These are phyloP conservation scores for Flaveria floridana DNA, from an alignment of 140 eudicot genomes.

Conservation along the genomic window DNA sequence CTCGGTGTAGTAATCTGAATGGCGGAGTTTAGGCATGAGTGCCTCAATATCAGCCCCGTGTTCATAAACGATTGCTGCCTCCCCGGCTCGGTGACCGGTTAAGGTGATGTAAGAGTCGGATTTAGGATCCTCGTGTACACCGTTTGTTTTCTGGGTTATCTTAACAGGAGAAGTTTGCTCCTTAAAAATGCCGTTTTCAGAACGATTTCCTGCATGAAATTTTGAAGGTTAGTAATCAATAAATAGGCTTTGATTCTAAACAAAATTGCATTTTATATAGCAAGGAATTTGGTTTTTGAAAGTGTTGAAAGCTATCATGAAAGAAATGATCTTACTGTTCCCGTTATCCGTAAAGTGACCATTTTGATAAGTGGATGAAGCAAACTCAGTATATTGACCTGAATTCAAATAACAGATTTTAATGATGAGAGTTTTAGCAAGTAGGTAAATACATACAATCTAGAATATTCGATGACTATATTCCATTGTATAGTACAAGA, in stretches of 20 bases:
- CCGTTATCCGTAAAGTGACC: slow-evolving; percentile 41
- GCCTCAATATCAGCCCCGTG: slow-evolving; percentile 94
- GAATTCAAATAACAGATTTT: background rate
- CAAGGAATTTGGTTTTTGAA: background rate
- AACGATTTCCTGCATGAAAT: slow-evolving; percentile 36
- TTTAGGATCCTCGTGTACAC: slow-evolving; percentile 50
- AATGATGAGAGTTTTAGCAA: background rate
- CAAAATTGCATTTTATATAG: background rate
- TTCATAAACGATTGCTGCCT: slow-evolving; percentile 90
- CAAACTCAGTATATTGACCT: slow-evolving; percentile 40
- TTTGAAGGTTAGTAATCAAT: background rate
- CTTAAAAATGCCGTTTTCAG: slow-evolving; percentile 45
- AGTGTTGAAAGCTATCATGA: background rate
- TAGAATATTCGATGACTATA: background rate
- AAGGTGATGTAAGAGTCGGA: slow-evolving; percentile 64
- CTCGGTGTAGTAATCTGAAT: slow-evolving; percentile 83
- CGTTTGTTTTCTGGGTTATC: slow-evolving; percentile 45
- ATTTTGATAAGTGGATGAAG: slow-evolving; percentile 34
- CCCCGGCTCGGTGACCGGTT: slow-evolving; percentile 90
- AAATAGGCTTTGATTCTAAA: background rate
- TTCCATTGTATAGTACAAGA: background rate
- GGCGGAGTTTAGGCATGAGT: slow-evolving; percentile 93
- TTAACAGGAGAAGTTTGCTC: slow-evolving; percentile 39
- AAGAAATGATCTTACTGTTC: slow-evolving; percentile 44
- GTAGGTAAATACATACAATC: background rate